Evolutionary conservation across 352 stramenopile genomes (phyloP), one percentile per base, ranked within the genome.

Genomic region (Phytopythium helicoides): DNA sequence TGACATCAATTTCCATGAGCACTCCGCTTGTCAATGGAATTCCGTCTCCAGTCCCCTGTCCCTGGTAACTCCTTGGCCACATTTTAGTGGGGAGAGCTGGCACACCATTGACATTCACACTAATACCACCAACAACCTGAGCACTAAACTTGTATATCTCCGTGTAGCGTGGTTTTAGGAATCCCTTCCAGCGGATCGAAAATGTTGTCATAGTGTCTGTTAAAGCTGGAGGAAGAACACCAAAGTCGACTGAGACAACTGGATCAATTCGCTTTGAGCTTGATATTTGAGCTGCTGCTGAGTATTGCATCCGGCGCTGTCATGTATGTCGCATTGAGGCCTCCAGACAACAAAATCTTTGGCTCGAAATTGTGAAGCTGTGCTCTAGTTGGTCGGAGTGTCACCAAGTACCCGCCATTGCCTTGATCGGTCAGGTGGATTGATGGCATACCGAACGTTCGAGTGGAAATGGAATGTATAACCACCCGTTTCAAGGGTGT

Each of bases 111-210:
- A 89, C 38, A 1, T 33, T 54, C 2, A 86, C 31, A 60, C 51
- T 57, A n/a, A 67, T 51, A 4, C 69, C 52, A 9, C 81, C 77
- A 14, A 60, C 44, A 1, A 76, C 55, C 5, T 68, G 51, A 16
- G 69, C 53, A 31, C 74, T 63, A 46, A 92, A 79, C 10, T 59
- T 81, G 58, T 86, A 89, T 23, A 73, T 45, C 42, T 92, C 76
- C 18, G 56, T 83, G 54, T 71, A 88, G 10, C 34, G 22, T 4
- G 81, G 67, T 4, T 73, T 36, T 6, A 89, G 8, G 33, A 70
- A 87, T 2, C 81, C 81, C 38, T 62, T 42, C 81, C 81, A 92
- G 1, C 47, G 60, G 9, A 86, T 50, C 36, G 76, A 90, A 46
- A 88, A 92, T 11, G 66, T 74, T 38, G 67, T 51, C 48, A 73